Percentiles rank a stretch among this genome's conserved stretches.
Conservation (phyloP, 495 filamentous ascomycete genomes). For the Bryoglossum gracile region DNA sequence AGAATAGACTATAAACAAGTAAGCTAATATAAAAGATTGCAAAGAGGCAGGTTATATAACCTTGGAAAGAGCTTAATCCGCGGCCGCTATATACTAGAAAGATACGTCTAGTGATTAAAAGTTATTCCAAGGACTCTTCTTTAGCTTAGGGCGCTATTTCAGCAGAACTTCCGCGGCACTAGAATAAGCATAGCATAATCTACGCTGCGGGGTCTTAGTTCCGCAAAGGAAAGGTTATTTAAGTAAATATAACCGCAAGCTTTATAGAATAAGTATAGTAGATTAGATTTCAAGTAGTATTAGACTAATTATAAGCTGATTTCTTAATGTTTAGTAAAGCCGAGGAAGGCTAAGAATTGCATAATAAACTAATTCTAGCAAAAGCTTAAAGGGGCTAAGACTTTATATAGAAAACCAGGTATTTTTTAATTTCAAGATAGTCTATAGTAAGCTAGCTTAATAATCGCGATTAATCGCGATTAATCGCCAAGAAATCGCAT, state of each 20-base stretch:
- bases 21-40: constrained; percentile 8
- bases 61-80: constrained; percentile 16
- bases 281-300: constrained; percentile 18
- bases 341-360: constrained; percentile 10
- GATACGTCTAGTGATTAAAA: constrained; percentile 9
- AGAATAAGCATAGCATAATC: constrained; percentile 10
- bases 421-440: too few species aligned
- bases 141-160: constrained; percentile 6
- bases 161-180: constrained; percentile 3
- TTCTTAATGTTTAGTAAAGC: constrained; percentile 17
- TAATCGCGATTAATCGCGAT: too few species aligned
- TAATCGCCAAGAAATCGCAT: too few species aligned
- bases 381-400: too few species aligned
- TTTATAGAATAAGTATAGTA: constrained; percentile 7
- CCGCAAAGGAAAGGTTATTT: constrained; percentile 13
- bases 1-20: constrained; percentile 12
- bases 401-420: too few species aligned
- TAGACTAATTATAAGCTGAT: constrained; percentile 16
- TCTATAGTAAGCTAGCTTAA: too few species aligned
- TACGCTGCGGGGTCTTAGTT: constrained; percentile 8
- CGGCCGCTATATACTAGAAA: constrained; percentile 15
- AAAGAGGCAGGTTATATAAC: constrained; percentile 8
- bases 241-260: constrained; percentile 4
- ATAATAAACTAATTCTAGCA: too few species aligned
- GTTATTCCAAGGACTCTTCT: constrained; percentile 8